phyloP scores from a whole-genome alignment of 768 basidiomycete genomes.

The Boletus tylopilopsis region DNA sequence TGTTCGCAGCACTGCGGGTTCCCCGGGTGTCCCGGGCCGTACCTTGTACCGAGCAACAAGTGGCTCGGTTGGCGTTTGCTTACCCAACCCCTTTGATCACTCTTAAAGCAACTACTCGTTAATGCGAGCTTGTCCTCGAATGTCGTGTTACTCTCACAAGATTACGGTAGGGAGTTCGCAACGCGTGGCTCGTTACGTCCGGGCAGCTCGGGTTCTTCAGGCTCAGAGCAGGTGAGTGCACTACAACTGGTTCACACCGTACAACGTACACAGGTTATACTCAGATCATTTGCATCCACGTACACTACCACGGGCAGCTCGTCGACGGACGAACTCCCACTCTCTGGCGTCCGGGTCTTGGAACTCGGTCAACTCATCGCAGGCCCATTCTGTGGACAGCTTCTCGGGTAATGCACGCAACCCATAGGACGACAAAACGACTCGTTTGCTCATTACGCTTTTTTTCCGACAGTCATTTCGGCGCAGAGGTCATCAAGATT shows the following conservation, averaged over 20 bases:
- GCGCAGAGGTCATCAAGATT: conserved; percentile 70
- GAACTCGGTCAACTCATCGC: conserved; percentile 72
- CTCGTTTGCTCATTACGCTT: neutral
- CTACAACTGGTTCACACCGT: neutral
- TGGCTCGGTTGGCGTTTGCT: too few species aligned
- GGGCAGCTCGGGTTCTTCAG: too few species aligned
- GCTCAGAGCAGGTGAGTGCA: conserved; percentile 12
- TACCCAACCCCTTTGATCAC: too few species aligned
- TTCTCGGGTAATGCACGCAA: conserved; percentile 50
- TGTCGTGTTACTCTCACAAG: neutral
- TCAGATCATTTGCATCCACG: conserved; percentile 16
- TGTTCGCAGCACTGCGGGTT: too few species aligned
- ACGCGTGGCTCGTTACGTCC: neutral
- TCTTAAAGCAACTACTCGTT: too few species aligned
- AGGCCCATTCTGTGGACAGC: conserved; percentile 69
- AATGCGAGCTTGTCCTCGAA: too few species aligned
- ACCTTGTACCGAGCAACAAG: too few species aligned
- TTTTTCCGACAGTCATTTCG: conserved; percentile 51
- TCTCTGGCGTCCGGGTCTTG: conserved; percentile 59
- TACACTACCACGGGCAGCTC: neutral
- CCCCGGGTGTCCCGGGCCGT: too few species aligned
- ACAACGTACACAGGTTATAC: neutral
- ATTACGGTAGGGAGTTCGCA: too few species aligned
- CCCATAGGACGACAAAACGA: neutral
- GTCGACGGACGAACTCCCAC: conserved; percentile 41